Conservation (phyloP, 495 filamentous ascomycete species). For the Aspergillus carlsbadensis region DNA sequence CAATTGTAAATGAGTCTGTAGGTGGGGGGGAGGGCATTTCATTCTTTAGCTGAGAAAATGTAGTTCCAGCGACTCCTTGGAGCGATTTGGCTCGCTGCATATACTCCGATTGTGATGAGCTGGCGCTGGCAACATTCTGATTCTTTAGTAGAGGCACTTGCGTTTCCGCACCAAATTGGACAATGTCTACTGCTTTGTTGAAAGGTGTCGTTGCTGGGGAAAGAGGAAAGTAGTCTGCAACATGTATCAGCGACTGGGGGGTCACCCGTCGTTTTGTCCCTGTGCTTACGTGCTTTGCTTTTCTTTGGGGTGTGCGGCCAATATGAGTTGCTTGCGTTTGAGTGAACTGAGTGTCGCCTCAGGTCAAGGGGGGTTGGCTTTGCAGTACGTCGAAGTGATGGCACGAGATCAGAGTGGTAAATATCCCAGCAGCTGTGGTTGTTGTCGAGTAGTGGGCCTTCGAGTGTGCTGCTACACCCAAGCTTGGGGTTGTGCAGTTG, state of each 20-base stretch:
- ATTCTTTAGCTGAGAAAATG: constrained; percentile 34
- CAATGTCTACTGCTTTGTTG: constrained; percentile 39
- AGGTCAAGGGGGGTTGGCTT: constrained; percentile 25
- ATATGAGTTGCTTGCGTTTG: constrained; percentile 36
- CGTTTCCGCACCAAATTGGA: constrained; percentile 34
- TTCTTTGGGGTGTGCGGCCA: constrained; percentile 61
- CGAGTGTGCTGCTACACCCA: constrained; percentile 10
- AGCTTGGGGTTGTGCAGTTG: constrained; percentile 20
- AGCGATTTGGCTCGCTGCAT: constrained; percentile 52
- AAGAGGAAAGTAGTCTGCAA: constrained; percentile 43
- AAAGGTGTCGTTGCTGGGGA: constrained; percentile 51
- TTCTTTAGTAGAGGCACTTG: constrained; percentile 34
- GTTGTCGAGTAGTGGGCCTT: constrained; percentile 21
- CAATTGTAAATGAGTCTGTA: constrained; percentile 37
- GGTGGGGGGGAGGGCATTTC: constrained; percentile 52
- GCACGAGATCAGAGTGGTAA: constrained; percentile 21
- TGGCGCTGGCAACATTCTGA: constrained; percentile 34
- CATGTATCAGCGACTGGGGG: constrained; percentile 18
- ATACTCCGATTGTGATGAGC: constrained; percentile 33
- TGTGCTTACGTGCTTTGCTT: constrained; percentile 50
- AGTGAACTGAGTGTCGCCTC: constrained; percentile 41
- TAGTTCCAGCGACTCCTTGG: constrained; percentile 40
- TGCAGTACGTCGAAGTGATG: constrained; percentile 22
- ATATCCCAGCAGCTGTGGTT: constrained; percentile 31
- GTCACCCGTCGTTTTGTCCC: not conserved